Conservation (phyloP, 2,329 filamentous ascomycete species). For the Monosporascus cannonballus region DNA sequence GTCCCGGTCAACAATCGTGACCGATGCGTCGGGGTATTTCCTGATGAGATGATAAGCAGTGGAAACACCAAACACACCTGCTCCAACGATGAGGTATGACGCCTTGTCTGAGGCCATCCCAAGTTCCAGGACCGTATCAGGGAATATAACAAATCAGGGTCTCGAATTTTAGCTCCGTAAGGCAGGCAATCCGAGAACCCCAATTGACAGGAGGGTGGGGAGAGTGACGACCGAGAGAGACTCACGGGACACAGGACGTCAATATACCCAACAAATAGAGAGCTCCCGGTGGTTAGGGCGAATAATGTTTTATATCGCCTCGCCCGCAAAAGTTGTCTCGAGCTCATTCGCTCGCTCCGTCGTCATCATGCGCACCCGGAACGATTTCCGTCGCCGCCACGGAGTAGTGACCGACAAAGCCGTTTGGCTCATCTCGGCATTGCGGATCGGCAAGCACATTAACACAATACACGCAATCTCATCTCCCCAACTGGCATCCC, state of each 20-base stretch:
- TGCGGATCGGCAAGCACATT: not conserved
- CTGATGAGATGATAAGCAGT: constrained; percentile 54
- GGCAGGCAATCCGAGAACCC: not conserved
- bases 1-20: constrained; percentile 51
- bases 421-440: not conserved
- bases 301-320: not conserved
- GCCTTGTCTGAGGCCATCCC: not conserved
- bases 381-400: not conserved
- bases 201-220: no score
- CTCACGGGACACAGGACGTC: no score
- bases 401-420: not conserved
- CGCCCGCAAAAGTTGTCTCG: not conserved
- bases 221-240: no score
- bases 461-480: not conserved
- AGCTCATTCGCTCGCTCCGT: not conserved
- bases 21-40: constrained; percentile 37
- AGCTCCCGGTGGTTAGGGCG: not conserved
- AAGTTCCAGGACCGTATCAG: not conserved
- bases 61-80: constrained; percentile 56
- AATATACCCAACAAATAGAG: not conserved
- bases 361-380: not conserved
- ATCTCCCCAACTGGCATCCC: not conserved
- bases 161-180: not conserved
- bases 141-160: not conserved
- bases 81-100: constrained; percentile 52